Evolutionary conservation across 116 monocot species (phyloP).

Genomic region (Cymodocea nodosa): DNA sequence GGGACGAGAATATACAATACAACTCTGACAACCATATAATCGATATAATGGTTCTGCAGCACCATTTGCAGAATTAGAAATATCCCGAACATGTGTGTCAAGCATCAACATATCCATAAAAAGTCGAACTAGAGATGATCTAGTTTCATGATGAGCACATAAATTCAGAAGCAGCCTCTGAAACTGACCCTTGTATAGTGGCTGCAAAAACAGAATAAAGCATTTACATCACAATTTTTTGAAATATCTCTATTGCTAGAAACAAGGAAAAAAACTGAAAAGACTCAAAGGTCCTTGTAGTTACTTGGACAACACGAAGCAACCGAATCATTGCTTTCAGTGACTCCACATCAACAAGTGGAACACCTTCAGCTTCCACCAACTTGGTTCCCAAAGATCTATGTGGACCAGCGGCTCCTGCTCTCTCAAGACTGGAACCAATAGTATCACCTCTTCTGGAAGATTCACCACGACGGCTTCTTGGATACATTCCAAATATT

Average conservation of each 20-base stretch:
- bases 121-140: constrained; percentile 64
- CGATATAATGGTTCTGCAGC: constrained; percentile 59
- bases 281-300: constrained; percentile 1
- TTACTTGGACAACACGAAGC: constrained; percentile 97
- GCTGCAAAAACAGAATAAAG: constrained; percentile 31
- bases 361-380: constrained; percentile 74
- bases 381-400: constrained; percentile 42
- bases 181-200: constrained; percentile 78
- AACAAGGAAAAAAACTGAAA: too few species aligned
- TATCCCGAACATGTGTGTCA: constrained; percentile 36
- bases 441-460: constrained; percentile 60
- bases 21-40: constrained; percentile 78
- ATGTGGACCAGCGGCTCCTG: constrained; percentile 35
- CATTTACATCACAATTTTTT: neutral
- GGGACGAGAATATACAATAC: constrained; percentile 85
- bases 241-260: neutral
- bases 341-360: constrained; percentile 72
- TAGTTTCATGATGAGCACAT: constrained; percentile 80
- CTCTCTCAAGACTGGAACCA: constrained; percentile 53
- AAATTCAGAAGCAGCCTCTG: constrained; percentile 88
- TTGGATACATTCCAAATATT: constrained; percentile 81
- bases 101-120: constrained; percentile 94
- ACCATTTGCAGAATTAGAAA: constrained; percentile 17
- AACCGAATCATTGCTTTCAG: constrained; percentile 84
- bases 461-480: constrained; percentile 73